phyloP scores from a whole-genome alignment of 2,329 filamentous ascomycete genomes.

The Neofusicoccum parvum region DNA sequence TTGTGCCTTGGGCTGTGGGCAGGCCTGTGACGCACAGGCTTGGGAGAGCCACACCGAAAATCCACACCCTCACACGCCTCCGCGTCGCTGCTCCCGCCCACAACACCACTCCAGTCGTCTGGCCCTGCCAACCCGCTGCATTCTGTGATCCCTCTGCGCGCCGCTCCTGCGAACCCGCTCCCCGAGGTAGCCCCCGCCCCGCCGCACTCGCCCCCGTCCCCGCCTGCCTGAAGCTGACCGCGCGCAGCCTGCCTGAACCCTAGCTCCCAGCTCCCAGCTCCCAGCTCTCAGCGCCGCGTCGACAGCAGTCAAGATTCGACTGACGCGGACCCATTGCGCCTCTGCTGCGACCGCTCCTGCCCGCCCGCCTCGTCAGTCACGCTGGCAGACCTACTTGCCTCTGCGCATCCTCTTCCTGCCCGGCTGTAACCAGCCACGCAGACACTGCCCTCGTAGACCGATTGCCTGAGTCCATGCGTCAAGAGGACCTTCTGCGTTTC shows the following conservation, averaged over 20 bases:
- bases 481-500: slow-evolving; percentile 86
- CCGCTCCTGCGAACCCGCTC: background rate
- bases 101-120: background rate
- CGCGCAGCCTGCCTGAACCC: slow-evolving; percentile 8
- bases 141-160: background rate
- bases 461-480: slow-evolving; percentile 73
- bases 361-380: slow-evolving; percentile 28
- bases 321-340: slow-evolving; percentile 17
- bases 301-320: slow-evolving; percentile 16
- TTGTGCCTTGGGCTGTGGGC: background rate
- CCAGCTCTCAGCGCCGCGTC: slow-evolving; percentile 14
- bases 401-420: slow-evolving; percentile 31
- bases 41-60: slow-evolving; percentile 16
- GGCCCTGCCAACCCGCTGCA: background rate
- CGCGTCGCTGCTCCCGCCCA: background rate
- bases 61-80: slow-evolving; percentile 17
- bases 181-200: slow-evolving; percentile 8
- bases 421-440: slow-evolving; percentile 41
- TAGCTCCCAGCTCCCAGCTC: background rate
- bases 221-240: slow-evolving; percentile 2
- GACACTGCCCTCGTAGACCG: slow-evolving; percentile 26
- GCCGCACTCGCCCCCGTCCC: background rate
- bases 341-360: background rate
- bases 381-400: slow-evolving; percentile 34
- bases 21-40: slow-evolving; percentile 10